These are phyloP conservation scores for Podila epigama DNA, from an alignment of 192 early-diverging fungal genomes.

Conservation along the genomic window DNA sequence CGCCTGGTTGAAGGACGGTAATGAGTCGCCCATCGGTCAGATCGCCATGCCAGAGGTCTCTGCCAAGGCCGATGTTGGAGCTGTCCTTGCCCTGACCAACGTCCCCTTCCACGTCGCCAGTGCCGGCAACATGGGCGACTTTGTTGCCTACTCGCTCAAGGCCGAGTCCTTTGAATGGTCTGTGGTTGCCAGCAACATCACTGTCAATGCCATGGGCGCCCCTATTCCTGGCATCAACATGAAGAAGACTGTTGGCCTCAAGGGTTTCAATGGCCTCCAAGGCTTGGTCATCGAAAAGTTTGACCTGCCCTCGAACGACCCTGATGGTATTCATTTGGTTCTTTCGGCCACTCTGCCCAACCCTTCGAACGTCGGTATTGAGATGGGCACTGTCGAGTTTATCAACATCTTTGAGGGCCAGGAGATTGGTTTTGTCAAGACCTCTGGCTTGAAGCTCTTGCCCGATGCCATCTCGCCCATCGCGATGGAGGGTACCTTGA, in stretches of 20 bases:
- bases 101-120: constrained; percentile 51
- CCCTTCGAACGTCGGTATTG: constrained; percentile 60
- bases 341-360: constrained; percentile 46
- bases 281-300: constrained; percentile 49
- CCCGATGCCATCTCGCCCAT: constrained; percentile 29
- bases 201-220: constrained; percentile 60
- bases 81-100: constrained; percentile 52
- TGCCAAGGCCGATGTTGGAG: constrained; percentile 56
- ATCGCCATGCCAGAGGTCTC: constrained; percentile 55
- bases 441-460: constrained; percentile 29
- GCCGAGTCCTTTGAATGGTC: constrained; percentile 57
- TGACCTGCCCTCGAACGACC: constrained; percentile 60
- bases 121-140: constrained; percentile 52
- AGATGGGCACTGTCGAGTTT: constrained; percentile 62
- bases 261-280: constrained; percentile 56
- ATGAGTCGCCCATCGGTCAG: constrained; percentile 43
- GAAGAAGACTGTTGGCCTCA: constrained; percentile 58
- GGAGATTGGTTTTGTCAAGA: constrained; percentile 51
- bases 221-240: constrained; percentile 57
- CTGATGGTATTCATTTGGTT: constrained; percentile 43
- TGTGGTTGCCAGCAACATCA: constrained; percentile 52
- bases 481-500: constrained; percentile 58
- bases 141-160: constrained; percentile 59
- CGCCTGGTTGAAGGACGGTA: constrained; percentile 35
- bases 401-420: constrained; percentile 44